Base-by-base conservation (phyloP, 768 basidiomycete genomes). In the Clavaria fumosa region DNA sequence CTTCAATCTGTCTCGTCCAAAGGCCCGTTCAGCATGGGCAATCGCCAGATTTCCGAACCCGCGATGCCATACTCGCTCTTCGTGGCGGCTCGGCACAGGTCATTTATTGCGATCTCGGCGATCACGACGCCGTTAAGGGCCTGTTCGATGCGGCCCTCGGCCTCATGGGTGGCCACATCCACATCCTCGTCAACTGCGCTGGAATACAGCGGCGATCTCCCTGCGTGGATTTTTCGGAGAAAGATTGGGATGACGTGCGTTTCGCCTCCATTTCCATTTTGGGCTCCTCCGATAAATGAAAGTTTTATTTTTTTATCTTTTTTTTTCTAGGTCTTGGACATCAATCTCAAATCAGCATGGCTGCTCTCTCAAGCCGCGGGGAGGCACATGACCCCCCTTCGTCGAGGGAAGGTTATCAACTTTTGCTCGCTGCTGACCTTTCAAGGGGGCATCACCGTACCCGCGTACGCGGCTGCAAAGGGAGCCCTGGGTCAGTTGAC, bases 381-480 rank as follows among this genome's bases (percentile, higher is more conserved):
- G 9, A 63, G 68, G 44, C 90, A 95, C 60, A 91, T 91, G 88
- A 72, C 90, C 7, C 75, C 66, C 38, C 72, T 61, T 48, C 64
- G 55, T 35, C 58, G 62, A 20, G 77, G 78, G 26, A 78, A 78
- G 51, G 78, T 83, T 48, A 77, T 83, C 61, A 80, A 79, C 56
- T 67, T 80, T 40, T 73, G 70, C 32, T 73, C 70, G 22, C 57
- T 75, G n/a, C 59, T 72, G 19, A 68, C 67, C 4, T 74, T 67
- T 56, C 70, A 75, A 51, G 74, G 70, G 38, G 77, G 75, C 19
- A 63, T 55, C 55, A 83, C 57, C 62, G 86, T 93, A 27, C 86
- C 89, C 14, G 90, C 90, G 7, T 93, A 93, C 51, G 84, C 89
- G 2, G 75, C 90, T 3, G 82, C 90, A 6, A 93, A 91, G 54